These are phyloP conservation scores for Rachicladosporium sp. DNA, from an alignment of 2,329 filamentous ascomycete species.

Conservation along the genomic window DNA sequence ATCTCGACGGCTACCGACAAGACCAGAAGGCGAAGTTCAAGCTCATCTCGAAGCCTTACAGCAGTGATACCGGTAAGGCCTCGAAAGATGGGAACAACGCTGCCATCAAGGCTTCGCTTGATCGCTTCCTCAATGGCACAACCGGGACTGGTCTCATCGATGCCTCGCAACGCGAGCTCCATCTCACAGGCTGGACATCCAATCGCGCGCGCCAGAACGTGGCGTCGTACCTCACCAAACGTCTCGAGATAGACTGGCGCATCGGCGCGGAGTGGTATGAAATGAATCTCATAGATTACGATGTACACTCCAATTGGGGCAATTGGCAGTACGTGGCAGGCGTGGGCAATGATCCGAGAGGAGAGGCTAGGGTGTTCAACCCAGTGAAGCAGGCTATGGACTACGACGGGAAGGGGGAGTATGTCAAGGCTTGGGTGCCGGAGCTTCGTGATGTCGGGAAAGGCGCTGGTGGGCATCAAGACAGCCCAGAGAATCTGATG, in stretches of 20 bases:
- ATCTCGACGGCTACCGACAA: constrained; percentile 49
- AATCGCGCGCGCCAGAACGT: constrained; percentile 68
- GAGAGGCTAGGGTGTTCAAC: constrained; percentile 64
- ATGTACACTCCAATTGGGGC: constrained; percentile 64
- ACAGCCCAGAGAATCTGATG: constrained; percentile 29
- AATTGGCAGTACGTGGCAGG: constrained; percentile 77
- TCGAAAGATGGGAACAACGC: constrained; percentile 27
- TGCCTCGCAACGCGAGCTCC: constrained; percentile 61
- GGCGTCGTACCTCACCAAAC: constrained; percentile 60
- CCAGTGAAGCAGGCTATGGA: constrained; percentile 70
- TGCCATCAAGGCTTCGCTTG: constrained; percentile 27
- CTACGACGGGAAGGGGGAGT: constrained; percentile 58
- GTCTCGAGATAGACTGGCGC: constrained; percentile 66
- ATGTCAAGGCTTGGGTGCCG: constrained; percentile 60
- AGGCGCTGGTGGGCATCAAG: constrained; percentile 9
- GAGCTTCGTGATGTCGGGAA: constrained; percentile 45
- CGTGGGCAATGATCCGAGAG: constrained; percentile 66
- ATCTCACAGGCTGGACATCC: constrained; percentile 64
- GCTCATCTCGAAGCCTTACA: constrained; percentile 22
- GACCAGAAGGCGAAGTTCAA: constrained; percentile 24
- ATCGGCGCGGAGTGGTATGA: constrained; percentile 78
- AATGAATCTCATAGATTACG: constrained; percentile 61
- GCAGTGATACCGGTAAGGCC: constrained; percentile 25
- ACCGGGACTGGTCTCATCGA: constrained; percentile 70
- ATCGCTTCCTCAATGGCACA: constrained; percentile 51